phyloP scores from a whole-genome alignment of 441 rosid species.

The Syzygium malaccense region DNA sequence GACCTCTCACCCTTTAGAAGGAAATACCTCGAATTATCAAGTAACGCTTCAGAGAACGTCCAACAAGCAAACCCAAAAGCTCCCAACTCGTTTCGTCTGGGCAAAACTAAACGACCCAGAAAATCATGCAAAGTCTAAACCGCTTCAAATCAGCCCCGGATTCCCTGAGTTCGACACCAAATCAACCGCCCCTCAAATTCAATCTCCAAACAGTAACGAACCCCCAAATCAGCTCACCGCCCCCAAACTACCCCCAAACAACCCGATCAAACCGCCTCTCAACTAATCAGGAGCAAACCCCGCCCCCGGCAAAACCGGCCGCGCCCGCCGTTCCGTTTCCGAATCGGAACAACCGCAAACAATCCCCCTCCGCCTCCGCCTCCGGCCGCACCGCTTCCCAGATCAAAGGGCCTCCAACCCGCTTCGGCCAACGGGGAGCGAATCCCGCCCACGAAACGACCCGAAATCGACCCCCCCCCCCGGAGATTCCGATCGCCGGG shows the following conservation, averaged over 20 bases:
- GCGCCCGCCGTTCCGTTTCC: background rate
- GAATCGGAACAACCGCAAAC: background rate
- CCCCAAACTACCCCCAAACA: background rate
- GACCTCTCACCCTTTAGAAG: background rate
- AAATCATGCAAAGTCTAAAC: background rate
- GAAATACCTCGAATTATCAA: constrained; percentile 7
- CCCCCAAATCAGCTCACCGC: background rate
- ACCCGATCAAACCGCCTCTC: background rate
- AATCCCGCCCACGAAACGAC: background rate
- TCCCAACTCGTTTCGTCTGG: background rate
- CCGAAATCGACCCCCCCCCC: background rate
- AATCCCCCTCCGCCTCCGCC: background rate
- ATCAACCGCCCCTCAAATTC: background rate
- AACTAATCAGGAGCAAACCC: background rate
- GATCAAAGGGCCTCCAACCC: background rate
- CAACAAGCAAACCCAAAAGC: constrained; percentile 9
- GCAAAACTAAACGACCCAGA: background rate
- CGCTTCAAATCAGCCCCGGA: background rate
- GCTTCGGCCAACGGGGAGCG: background rate
- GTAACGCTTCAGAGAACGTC: background rate
- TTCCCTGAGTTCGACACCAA: background rate
- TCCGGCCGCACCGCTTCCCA: background rate
- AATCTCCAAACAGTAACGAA: background rate
- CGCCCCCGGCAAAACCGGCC: background rate
- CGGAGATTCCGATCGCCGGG: constrained; percentile 1